Conservation (phyloP, 805 yeast species). For the Ogataea minuta region DNA sequence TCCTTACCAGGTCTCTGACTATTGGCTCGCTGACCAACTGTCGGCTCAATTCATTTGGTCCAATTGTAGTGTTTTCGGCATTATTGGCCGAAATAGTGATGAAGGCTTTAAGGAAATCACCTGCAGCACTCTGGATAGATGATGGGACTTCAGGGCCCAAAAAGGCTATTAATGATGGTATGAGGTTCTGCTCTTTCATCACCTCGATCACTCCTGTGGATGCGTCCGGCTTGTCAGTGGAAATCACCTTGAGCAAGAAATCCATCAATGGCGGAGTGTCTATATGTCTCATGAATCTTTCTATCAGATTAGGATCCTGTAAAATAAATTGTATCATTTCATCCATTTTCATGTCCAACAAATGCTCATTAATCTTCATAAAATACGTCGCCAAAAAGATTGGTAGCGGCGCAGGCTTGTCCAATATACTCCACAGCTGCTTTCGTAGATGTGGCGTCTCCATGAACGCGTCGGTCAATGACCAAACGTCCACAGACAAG, state of each 20-base stretch:
- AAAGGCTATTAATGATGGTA: constrained; percentile 68
- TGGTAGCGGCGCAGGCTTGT: constrained; percentile 62
- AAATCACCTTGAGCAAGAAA: constrained; percentile 80
- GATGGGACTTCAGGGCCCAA: constrained; percentile 67
- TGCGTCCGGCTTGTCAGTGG: constrained; percentile 86
- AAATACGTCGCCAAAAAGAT: constrained; percentile 82
- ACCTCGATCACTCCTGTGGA: constrained; percentile 85
- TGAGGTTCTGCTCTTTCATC: constrained; percentile 68
- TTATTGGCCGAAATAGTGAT: constrained; percentile 92
- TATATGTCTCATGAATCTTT: constrained; percentile 76
- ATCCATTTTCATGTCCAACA: constrained; percentile 83
- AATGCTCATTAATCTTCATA: constrained; percentile 87
- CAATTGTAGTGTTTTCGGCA: constrained; percentile 86
- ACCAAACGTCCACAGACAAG: constrained; percentile 90
- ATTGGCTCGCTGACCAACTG: constrained; percentile 79
- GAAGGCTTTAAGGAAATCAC: constrained; percentile 91
- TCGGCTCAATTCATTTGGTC: constrained; percentile 92
- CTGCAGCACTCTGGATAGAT: constrained; percentile 86
- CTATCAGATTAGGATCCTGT: constrained; percentile 67
- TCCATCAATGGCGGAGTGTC: constrained; percentile 96
- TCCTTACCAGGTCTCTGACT: constrained; percentile 62
- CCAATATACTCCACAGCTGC: constrained; percentile 78
- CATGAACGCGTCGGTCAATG: constrained; percentile 85
- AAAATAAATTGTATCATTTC: constrained; percentile 73
- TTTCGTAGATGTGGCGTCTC: constrained; percentile 63